Evolutionary conservation across 2,329 filamentous ascomycete genomes (phyloP), one percentile per base, ranked within the genome.

Genomic region (Penicillium sp.): DNA sequence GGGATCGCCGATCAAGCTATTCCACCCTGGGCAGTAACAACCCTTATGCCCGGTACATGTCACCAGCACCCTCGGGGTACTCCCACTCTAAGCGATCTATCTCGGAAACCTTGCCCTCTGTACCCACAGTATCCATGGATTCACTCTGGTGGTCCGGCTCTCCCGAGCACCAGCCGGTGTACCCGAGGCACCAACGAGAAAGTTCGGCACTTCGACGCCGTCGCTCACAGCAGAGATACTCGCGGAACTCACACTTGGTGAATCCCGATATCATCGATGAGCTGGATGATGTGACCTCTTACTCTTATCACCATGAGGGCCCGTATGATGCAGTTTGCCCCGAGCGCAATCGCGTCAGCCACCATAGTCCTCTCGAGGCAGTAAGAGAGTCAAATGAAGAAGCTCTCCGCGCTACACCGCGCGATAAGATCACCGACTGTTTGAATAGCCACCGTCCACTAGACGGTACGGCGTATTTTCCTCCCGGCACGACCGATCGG

Each of bases 291-390:
- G 81, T 84, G 2, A 77, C 85, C n/a, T 85, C 86, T 55, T 84
- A 84, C 19, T 79, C 84, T 2, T 97, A 96, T 77, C 94, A 97
- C 76, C 94, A 98, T 71, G 91, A 90, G 66, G 93, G 94, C 0
- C 94, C 94, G 0, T 98, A 91, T 70, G 94, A 98, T 74, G 92
- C 93, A 10, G 90, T 91, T 2, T 83, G 92, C 56, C 82, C 89
- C 1, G 86, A 90, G 13, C 86, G 91, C 53, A 97, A 97, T 78
- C 82, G 80, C 4, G 83, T 87, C 70, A 83, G 81, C 69, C 80
- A 83, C 58, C 79, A 75, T 61, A 89, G 91, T 3, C 93, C 94
- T 0, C 79, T 97, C 8, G 92, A 90, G 30, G 94, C 93, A 2
- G 85, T 96, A 5, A 82, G 83, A 59, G 83, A 86, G 3, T 88